Conservation (phyloP, 257 asterid genomes). For the Vinca minor region DNA sequence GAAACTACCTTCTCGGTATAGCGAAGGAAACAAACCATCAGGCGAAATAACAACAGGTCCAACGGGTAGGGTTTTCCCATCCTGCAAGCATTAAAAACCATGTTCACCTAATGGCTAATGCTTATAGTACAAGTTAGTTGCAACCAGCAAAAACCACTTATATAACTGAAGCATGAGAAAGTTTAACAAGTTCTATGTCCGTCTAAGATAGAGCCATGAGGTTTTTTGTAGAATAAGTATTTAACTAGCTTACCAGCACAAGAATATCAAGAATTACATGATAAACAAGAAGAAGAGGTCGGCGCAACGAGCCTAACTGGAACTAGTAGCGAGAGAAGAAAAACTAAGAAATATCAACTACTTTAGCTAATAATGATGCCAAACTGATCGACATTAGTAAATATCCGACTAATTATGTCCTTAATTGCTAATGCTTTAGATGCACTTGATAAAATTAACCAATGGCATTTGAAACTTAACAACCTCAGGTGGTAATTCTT, state of each 20-base stretch:
- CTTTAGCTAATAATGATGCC: neutral
- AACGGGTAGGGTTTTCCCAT: conserved; percentile 85
- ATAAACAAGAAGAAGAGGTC: no score
- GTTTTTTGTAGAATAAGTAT: no score
- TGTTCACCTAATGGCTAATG: neutral
- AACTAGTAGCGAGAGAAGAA: no score
- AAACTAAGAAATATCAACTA: neutral
- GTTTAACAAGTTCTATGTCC: no score
- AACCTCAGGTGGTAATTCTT: neutral
- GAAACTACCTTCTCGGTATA: conserved; percentile 77
- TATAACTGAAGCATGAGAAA: neutral
- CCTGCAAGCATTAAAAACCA: conserved; percentile 42
- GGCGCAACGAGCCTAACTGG: no score
- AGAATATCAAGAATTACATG: no score
- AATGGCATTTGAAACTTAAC: no score
- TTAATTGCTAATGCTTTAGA: neutral
- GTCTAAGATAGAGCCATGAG: no score
- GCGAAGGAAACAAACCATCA: conserved; percentile 90
- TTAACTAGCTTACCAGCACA: no score
- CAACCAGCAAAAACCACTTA: neutral
- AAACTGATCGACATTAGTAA: neutral
- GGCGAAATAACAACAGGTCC: conserved; percentile 99
- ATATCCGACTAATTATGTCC: neutral
- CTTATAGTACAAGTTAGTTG: neutral
- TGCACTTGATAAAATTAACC: neutral